These are phyloP conservation scores for Ophiocordyceps camponoti-rufipedis DNA, from an alignment of 2,329 filamentous ascomycete genomes.

Conservation along the genomic window DNA sequence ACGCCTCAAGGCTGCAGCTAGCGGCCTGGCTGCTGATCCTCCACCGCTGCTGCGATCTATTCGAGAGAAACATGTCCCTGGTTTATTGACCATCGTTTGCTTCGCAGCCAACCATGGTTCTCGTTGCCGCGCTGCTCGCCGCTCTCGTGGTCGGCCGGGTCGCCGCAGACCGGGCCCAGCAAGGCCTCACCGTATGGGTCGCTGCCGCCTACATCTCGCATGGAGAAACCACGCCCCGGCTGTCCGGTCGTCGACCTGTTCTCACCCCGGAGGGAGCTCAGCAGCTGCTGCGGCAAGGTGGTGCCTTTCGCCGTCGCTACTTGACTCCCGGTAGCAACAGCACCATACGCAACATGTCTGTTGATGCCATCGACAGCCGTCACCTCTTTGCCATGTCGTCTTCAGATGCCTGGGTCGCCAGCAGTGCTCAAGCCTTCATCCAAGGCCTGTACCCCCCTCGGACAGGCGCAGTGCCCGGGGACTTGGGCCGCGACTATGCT, in stretches of 20 bases:
- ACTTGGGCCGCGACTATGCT: slow-evolving; percentile 22
- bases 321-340: slow-evolving; percentile 11
- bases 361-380: slow-evolving; percentile 26
- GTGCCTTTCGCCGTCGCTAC: slow-evolving; percentile 30
- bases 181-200: slow-evolving; percentile 24
- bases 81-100: too few relatives aligned
- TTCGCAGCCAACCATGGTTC: slow-evolving; percentile 5
- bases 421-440: slow-evolving; percentile 57
- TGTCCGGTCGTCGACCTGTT: slow-evolving; percentile 10
- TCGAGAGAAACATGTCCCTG: neutral
- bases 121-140: slow-evolving; percentile 3
- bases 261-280: slow-evolving; percentile 35
- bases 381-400: slow-evolving; percentile 25
- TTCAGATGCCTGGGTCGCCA: slow-evolving; percentile 32
- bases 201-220: slow-evolving; percentile 29
- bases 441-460: slow-evolving; percentile 68
- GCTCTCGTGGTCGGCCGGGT: slow-evolving; percentile 6
- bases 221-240: slow-evolving; percentile 32
- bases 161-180: slow-evolving; percentile 8
- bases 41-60: neutral
- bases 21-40: neutral
- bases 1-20: neutral
- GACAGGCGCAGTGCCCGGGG: slow-evolving; percentile 19
- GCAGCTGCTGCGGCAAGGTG: slow-evolving; percentile 30
- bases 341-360: slow-evolving; percentile 21